phyloP scores from a whole-genome alignment of 768 basidiomycete genomes.

The Mycena belliarum region DNA sequence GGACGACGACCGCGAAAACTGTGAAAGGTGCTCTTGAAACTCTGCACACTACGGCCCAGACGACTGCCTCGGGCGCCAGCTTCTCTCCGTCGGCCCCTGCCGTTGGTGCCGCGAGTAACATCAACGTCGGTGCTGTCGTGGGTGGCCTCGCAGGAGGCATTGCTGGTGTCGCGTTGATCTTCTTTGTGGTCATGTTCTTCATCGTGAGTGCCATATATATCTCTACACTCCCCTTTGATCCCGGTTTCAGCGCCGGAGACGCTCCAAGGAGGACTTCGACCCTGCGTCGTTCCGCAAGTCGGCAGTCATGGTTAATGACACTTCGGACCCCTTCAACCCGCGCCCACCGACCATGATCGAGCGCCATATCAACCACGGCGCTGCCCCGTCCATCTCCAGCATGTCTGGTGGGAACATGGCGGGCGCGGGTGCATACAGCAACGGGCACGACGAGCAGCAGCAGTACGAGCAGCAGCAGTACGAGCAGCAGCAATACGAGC shows the following conservation, averaged over 20 bases:
- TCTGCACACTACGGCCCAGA: slow-evolving; percentile 8
- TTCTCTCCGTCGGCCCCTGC: slow-evolving; percentile 17
- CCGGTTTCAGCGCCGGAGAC: slow-evolving; percentile 37
- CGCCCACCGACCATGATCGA: slow-evolving; percentile 33
- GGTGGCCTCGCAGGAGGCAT: slow-evolving; percentile 42
- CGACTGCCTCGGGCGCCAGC: slow-evolving; percentile 25
- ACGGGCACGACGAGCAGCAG: slow-evolving; percentile 39
- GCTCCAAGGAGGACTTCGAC: slow-evolving; percentile 37
- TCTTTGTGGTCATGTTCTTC: slow-evolving; percentile 40
- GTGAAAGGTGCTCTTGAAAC: slow-evolving; percentile 17
- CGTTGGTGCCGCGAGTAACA: slow-evolving; percentile 20
- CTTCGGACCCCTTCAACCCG: slow-evolving; percentile 18
- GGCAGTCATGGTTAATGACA: slow-evolving; percentile 21
- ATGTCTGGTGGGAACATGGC: slow-evolving; percentile 35
- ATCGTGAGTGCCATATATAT: slow-evolving; percentile 32
- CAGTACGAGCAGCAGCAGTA: slow-evolving; percentile 43
- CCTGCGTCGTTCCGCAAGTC: slow-evolving; percentile 29
- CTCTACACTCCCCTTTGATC: not conserved
- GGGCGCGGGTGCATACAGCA: slow-evolving; percentile 43
- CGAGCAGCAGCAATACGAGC: slow-evolving; percentile 44
- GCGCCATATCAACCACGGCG: slow-evolving; percentile 24
- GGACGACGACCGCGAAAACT: not conserved
- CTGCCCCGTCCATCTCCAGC: slow-evolving; percentile 32
- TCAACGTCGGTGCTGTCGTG: slow-evolving; percentile 44
- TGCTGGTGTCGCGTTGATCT: slow-evolving; percentile 35